Evolutionary conservation across 1,284 basidiomycete genomes (phyloP), one percentile per base, ranked within the genome.

Genomic region (Ganoderma lingzhi): DNA sequence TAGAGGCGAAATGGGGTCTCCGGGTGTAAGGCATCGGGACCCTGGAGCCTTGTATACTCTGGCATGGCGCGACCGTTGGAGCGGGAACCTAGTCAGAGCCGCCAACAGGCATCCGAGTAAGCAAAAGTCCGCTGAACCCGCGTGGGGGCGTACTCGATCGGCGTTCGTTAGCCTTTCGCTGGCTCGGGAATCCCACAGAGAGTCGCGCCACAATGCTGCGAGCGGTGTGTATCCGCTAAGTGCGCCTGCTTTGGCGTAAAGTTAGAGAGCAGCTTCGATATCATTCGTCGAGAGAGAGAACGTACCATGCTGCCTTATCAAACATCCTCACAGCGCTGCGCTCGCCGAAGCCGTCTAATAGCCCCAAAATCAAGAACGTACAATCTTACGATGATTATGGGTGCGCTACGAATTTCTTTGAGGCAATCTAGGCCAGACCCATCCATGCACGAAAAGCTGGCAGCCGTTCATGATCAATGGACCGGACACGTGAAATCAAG

Each of bases 211-310:
- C 32, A 3, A 35, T 51, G 48, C 55, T 56, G 55, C 55, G 55
- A 56, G 32, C 55, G 14, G 55, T 35, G 30, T 19, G 58, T 10
- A n/a, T 12, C 58, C 37, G 10, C n/a, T 39, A n/a, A 41, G 35
- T 37, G 58, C 48, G 48, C 48, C 48, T 51, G 10, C 9, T 14
- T 28, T 28, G 48, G 12, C 48, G 23, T 3, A 51, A 28, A 51
- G 23, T 51, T 51, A 4, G 48, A 51, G 48, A 10, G 48, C 23
- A 28, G 48, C 48, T 3, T 10, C 23, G 10, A 51, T 28, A 14
- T 41, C n/a, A 59, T 59, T 35, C 35, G 58, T 59, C 58, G n/a
- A 35, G 37, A 59, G 10, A 14, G 41, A 59, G 35, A 59, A 59
- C 58, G 58, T 59, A 59, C 58, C 58, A 59, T n/a, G 19, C n/a